Evolutionary conservation across 2,329 filamentous ascomycete genomes (phyloP), one percentile per base, ranked within the genome.

Genomic region (Emydomyces testavorans): DNA sequence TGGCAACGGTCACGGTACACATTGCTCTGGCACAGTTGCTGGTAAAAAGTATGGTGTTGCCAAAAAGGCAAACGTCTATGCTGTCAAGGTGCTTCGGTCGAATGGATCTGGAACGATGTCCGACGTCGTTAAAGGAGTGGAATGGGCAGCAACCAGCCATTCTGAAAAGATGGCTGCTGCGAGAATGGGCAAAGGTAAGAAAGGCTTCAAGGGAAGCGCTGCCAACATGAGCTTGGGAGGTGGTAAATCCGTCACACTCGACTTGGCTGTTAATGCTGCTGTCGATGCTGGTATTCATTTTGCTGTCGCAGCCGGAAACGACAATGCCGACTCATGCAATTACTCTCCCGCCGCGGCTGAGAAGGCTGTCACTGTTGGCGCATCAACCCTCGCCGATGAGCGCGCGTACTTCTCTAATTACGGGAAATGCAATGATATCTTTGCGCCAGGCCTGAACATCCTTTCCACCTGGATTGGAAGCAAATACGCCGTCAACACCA

Each of bases 391-490:
- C 52, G 80, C 83, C 62, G 92, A 98, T 65, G 86, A 87, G 76
- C 90, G 92, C 71, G 92, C 92, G 56, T 98, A 96, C 80, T 98
- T 98, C 82, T 98, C 93, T 80, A 98, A 98, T 85, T 96, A 82
- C 70, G 92, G 92, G 69, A 92, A 90, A 78, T 98, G 92, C 79
- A 94, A 90, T 67, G 92, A 98, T 71, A 94, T 98, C 77, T 98
- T 98, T 63, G 92, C 89, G 54, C 92, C 92, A 52, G 92, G 92
- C 64, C 78, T 95, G 62, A 94, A 88, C 82, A 94, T 98, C 62
- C 79, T 86, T 61, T 98, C 92, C 56, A 96, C 92, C 67, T 98
- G 92, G 92, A 94, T 94, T 61, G 92, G 93, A 66, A 90, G 83
- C 79, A 85, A 92, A 71, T 82, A 90, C 62, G 90, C 92, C 62